Evolutionary conservation across 768 basidiomycete species (phyloP), one percentile per base, ranked within the genome.

Genomic region (Gymnopilus dilepis): DNA sequence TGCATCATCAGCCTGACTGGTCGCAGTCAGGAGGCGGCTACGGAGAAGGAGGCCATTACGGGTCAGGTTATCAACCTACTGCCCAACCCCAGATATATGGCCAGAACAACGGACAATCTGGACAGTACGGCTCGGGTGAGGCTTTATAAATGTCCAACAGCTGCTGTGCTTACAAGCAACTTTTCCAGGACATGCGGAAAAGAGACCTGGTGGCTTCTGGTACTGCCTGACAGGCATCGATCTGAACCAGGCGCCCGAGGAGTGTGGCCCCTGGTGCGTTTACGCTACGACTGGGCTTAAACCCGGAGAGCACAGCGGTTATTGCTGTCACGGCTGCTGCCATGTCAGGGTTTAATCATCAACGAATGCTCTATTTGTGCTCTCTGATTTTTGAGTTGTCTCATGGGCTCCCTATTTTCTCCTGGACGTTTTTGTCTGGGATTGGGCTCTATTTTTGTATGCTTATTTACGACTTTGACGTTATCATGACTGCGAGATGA

Each of bases 261-360:
- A 54, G 26, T n/a, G 34, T 21, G 52, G 52, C 28, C 52, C 52
- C 5, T 54, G 52, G 52, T 54, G 52, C n/a, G 52, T 54, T 26
- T 54, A 54, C 26, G 52, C 52, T 1, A 38, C 52, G 52, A 54
- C 52, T 37, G 37, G 52, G 31, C 12, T 54, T 17, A 34, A 38
- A 28, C 52, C 52, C 40, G 52, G 52, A 3, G 22, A 54, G 34
- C 52, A 54, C 9, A 40, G 52, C 17, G 52, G 52, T 15, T 37
- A 37, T 54, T 54, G 52, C 28, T 54, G 52, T 12, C 52, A 54
- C 17, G 52, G 52, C 21, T 54, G 52, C 26, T 54, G 52, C 52
- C 37, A 28, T n/a, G 52, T 54, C 37, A 37, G 34, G 21, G 26
- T 54, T 12, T 54, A 37, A 54, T 26, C 37, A 24, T 26, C 4